Base-by-base conservation (phyloP, 2,329 filamentous ascomycete genomes). In the Alternaria sp. region DNA sequence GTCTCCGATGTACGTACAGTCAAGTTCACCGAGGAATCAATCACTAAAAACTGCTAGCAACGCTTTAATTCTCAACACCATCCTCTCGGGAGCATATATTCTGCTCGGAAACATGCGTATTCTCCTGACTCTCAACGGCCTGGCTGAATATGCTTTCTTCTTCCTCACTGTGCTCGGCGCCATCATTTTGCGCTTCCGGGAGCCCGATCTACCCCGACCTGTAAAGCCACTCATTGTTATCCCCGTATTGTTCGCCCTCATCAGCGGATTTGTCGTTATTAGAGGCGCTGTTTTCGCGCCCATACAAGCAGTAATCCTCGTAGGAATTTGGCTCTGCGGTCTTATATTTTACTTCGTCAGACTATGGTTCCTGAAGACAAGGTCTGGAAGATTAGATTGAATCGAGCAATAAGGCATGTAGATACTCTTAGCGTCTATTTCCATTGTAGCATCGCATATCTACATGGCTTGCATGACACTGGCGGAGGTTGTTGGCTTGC, bases 141-240 rank as follows among this genome's bases (percentile, higher is more conserved):
- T 77, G 7, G 73, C 71, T 1, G 75, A 77, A 46, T 88, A 86
- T 63, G 83, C 85, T 0, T 89, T 89, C 75, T 89, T 88, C 79
- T 88, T 88, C 71, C 77, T 89, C 10, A 86, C 86, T 0, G 86
- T 88, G 0, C 68, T 88, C 0, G 87, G 86, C 0, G 85, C 84
- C 1, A 80, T 88, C 5, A 76, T 88, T 7, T 71, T 89, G 44
- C 81, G 87, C 2, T 82, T 81, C 58, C 80, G 83, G 0, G 85
- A 88, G 69, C 86, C 86, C 0, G 72, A 73, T 0, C 74, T 89
- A 3, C 64, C 77, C 0, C 75, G 86, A 1, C 86, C 86, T 0
- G 88, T 88, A 61, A 86, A 85, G 72, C 83, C 86, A 0, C 76
- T 80, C n/a, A 71, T 88, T 0, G 29, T 82, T 2, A 78, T 87